These are phyloP conservation scores for Cladophialophora yegresii DNA, from an alignment of 2,329 filamentous ascomycete genomes.

Conservation along the genomic window DNA sequence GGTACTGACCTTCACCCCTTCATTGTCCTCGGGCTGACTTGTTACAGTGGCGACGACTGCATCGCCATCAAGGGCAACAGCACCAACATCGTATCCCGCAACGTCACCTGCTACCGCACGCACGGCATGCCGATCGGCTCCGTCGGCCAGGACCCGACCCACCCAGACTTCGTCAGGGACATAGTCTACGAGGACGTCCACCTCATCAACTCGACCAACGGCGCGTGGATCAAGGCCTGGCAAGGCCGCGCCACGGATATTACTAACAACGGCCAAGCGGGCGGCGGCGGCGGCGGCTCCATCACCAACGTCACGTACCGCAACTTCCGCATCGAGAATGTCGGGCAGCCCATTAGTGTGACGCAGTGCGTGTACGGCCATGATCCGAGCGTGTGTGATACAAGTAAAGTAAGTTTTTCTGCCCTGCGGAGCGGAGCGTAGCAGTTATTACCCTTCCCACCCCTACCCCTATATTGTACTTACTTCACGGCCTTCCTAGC, in stretches of 20 bases:
- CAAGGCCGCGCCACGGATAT: constrained; percentile 59
- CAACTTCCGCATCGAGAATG: constrained; percentile 60
- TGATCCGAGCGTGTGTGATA: constrained; percentile 42
- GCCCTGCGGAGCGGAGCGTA: no score
- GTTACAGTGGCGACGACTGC: constrained; percentile 68
- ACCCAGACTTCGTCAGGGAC: constrained; percentile 68
- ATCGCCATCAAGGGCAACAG: constrained; percentile 75
- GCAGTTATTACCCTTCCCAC: background rate
- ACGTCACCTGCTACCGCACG: constrained; percentile 67
- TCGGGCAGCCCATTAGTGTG: constrained; percentile 66
- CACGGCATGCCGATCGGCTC: constrained; percentile 74
- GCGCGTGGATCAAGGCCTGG: constrained; percentile 74
- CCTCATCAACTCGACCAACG: constrained; percentile 63
- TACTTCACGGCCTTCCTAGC: constrained; percentile 1
- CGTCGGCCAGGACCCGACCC: constrained; percentile 65
- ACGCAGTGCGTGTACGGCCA: constrained; percentile 59
- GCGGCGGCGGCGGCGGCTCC: constrained; percentile 63
- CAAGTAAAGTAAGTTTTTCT: constrained; percentile 40
- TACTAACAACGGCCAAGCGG: constrained; percentile 60
- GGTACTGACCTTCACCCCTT: background rate
- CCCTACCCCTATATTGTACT: background rate
- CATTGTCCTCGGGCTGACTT: background rate
- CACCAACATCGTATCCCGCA: constrained; percentile 68
- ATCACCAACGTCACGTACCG: constrained; percentile 70
- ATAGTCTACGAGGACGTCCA: constrained; percentile 64